phyloP scores from a whole-genome alignment of 2,329 filamentous ascomycete genomes.

The Aureobasidium zeae region DNA sequence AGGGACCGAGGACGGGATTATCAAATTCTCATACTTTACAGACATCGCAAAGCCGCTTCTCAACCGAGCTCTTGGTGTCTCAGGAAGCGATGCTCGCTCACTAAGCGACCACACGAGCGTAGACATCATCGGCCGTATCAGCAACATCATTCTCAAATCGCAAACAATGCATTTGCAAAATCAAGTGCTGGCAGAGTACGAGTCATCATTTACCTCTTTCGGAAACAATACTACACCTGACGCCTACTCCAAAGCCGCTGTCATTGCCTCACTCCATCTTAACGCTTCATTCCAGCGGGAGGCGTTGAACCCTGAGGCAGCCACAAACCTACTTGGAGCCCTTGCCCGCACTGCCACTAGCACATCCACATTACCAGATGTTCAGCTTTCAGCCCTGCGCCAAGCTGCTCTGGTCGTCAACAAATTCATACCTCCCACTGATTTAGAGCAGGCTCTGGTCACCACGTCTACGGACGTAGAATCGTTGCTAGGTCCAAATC shows the following conservation, averaged over 20 bases:
- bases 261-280: constrained; percentile 50
- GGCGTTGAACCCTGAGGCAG: constrained; percentile 26
- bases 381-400: constrained; percentile 24
- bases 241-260: constrained; percentile 20
- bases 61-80: constrained; percentile 28
- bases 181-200: constrained; percentile 31
- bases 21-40: constrained; percentile 36
- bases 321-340: constrained; percentile 26
- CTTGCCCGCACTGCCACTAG: constrained; percentile 30
- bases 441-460: constrained; percentile 25
- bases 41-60: constrained; percentile 39
- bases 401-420: constrained; percentile 41
- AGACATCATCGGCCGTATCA: constrained; percentile 52
- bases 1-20: constrained; percentile 35
- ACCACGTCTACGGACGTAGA: constrained; percentile 28
- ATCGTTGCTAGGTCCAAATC: constrained; percentile 29
- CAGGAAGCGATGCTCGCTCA: constrained; percentile 25
- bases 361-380: constrained; percentile 2
- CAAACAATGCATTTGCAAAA: constrained; percentile 42
- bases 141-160: constrained; percentile 49
- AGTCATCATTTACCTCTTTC: constrained; percentile 16
- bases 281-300: constrained; percentile 42
- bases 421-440: constrained; percentile 37
- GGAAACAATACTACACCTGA: constrained; percentile 1
- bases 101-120: constrained; percentile 43